Percentiles rank a stretch among this genome's conserved stretches.
These are phyloP conservation scores for Homolaphlyctis polyrhiza DNA, from an alignment of 371 early-diverging fungal species.

Conservation along the genomic window DNA sequence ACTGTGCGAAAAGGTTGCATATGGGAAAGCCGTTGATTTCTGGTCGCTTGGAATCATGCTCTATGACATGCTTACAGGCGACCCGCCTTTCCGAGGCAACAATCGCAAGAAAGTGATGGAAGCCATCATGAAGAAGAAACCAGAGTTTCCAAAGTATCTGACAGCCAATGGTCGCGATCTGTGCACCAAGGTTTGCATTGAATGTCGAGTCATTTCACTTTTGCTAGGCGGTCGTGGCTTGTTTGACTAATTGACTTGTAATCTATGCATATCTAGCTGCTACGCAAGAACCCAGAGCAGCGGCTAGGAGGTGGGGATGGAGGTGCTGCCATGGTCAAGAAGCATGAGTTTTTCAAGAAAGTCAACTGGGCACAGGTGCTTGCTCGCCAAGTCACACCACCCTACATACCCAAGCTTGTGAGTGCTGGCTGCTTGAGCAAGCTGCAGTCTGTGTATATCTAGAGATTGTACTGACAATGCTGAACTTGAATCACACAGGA, in stretches of 20 bases:
- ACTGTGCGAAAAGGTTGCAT: slow-evolving; percentile 34
- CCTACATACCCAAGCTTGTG: slow-evolving; percentile 51
- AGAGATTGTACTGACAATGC: background rate
- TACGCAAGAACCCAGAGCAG: slow-evolving; percentile 50
- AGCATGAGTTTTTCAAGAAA: slow-evolving; percentile 67
- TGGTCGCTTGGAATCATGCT: slow-evolving; percentile 73
- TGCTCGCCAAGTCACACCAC: slow-evolving; percentile 56
- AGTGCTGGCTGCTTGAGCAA: background rate
- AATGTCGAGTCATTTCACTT: background rate
- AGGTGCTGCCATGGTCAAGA: slow-evolving; percentile 56
- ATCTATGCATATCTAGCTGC: slow-evolving; percentile 24
- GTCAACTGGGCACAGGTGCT: slow-evolving; percentile 65
- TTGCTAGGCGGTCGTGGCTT: too few species aligned
- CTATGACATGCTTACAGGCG: slow-evolving; percentile 66
- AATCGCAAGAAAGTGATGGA: slow-evolving; percentile 59
- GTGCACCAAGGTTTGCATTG: slow-evolving; percentile 34
- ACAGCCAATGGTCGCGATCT: slow-evolving; percentile 69
- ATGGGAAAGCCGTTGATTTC: slow-evolving; percentile 65
- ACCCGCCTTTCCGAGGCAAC: slow-evolving; percentile 52
- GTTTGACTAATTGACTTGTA: slow-evolving; percentile 17
- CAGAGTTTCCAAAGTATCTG: slow-evolving; percentile 64
- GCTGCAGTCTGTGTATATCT: background rate
- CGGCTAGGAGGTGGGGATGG: slow-evolving; percentile 50
- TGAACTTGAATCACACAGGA: background rate
- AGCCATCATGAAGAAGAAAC: slow-evolving; percentile 47